phyloP scores from a whole-genome alignment of 1,284 basidiomycete species.

The Ustilago shanxiensis region DNA sequence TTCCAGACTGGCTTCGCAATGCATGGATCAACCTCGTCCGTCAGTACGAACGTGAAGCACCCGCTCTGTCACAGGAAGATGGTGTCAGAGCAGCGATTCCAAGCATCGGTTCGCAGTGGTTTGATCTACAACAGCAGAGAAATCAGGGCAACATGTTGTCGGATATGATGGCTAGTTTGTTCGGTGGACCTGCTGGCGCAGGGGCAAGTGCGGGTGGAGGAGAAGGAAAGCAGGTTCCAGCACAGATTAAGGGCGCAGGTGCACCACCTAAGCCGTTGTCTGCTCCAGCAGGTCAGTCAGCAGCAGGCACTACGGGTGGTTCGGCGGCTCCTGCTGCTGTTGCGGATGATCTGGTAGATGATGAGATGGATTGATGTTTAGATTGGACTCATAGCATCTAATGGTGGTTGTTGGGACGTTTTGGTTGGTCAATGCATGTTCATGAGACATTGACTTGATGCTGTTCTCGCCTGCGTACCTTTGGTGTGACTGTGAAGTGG shows the following conservation, averaged over 20 bases:
- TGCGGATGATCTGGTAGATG: conserved; percentile 49
- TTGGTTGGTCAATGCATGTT: too few species aligned
- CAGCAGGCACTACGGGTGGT: not conserved
- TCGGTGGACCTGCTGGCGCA: conserved; percentile 22
- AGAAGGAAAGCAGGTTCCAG: conserved; percentile 7
- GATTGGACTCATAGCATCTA: too few species aligned
- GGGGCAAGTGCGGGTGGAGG: conserved; percentile 10
- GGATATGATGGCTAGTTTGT: conserved; percentile 61
- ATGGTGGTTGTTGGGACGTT: too few species aligned
- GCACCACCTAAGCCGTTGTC: conserved; percentile 13
- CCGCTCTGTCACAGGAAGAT: conserved; percentile 43
- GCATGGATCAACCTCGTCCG: conserved; percentile 49
- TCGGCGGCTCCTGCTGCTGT: conserved; percentile 5
- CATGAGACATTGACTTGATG: too few species aligned
- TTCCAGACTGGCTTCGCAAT: conserved; percentile 43
- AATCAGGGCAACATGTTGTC: conserved; percentile 50
- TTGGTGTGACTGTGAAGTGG: too few species aligned
- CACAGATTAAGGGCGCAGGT: conserved; percentile 16
- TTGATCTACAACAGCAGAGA: conserved; percentile 46
- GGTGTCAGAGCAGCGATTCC: conserved; percentile 37
- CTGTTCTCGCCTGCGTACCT: too few species aligned
- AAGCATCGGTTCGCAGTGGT: conserved; percentile 43
- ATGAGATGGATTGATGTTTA: conserved; percentile 52
- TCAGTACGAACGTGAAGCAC: conserved; percentile 58
- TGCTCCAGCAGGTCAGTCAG: conserved; percentile 7